A percentile compares a stretch with the other conserved stretches of the same genome.
Conservation (phyloP, 352 stramenopile genomes). For the Phytophthora foliorum region DNA sequence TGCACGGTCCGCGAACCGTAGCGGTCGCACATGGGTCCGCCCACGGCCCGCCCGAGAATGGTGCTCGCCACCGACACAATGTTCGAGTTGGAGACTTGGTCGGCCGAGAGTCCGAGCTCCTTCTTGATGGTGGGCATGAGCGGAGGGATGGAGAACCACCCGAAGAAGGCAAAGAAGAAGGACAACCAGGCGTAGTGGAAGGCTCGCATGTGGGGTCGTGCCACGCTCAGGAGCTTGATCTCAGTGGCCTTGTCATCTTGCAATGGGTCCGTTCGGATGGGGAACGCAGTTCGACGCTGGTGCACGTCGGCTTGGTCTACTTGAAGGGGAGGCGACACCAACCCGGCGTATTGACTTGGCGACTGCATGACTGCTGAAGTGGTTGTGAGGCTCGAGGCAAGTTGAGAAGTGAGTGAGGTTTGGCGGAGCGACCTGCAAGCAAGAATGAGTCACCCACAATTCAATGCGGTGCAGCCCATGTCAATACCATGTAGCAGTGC, state of each 20-base stretch:
- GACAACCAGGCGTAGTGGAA: slow-evolving; percentile 94
- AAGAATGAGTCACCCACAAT: slow-evolving; percentile 24
- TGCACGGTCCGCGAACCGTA: slow-evolving; percentile 92
- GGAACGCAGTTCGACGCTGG: slow-evolving; percentile 55
- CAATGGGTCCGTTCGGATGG: slow-evolving; percentile 45
- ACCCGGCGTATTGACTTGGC: slow-evolving; percentile 24
- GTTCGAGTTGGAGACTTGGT: slow-evolving; percentile 93
- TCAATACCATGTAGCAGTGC: neutral
- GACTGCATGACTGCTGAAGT: slow-evolving; percentile 19
- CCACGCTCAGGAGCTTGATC: slow-evolving; percentile 42
- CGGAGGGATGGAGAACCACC: slow-evolving; percentile 95
- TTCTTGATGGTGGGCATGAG: slow-evolving; percentile 93
- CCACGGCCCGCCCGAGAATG: slow-evolving; percentile 91
- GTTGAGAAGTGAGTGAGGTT: slow-evolving; percentile 41
- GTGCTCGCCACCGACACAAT: slow-evolving; percentile 91
- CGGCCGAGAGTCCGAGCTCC: slow-evolving; percentile 81
- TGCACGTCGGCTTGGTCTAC: slow-evolving; percentile 45
- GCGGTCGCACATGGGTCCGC: slow-evolving; percentile 93
- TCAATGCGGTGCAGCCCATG: slow-evolving; percentile 2
- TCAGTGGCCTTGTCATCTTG: slow-evolving; percentile 46
- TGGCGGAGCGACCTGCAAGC: neutral
- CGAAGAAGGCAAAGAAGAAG: slow-evolving; percentile 96
- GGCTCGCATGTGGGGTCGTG: slow-evolving; percentile 92
- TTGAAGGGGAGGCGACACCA: slow-evolving; percentile 34
- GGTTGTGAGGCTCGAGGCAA: slow-evolving; percentile 12